Conservation (phyloP, 306 rosid species). For the Delonix regia region DNA sequence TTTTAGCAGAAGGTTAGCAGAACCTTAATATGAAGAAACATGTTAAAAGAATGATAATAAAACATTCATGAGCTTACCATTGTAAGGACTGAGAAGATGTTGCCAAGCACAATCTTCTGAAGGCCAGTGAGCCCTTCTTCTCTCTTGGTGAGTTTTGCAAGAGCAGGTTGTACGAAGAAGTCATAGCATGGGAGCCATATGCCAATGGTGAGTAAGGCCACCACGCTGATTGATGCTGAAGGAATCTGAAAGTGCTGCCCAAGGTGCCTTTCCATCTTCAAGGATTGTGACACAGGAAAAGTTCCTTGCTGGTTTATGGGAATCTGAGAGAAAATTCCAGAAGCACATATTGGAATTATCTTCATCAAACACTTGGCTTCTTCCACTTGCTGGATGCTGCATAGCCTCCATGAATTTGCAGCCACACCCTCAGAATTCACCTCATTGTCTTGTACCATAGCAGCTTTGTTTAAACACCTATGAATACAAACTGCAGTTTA, state of each 20-base stretch:
- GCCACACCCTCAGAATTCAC: conserved; percentile 34
- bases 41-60: too few species aligned
- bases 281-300: conserved; percentile 60
- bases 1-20: too few species aligned
- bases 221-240: conserved; percentile 56
- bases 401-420: conserved; percentile 43
- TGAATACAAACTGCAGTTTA: background rate
- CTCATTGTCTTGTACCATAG: conserved; percentile 44
- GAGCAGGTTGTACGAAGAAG: conserved; percentile 48
- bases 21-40: too few species aligned
- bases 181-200: conserved; percentile 64
- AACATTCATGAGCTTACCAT: conserved; percentile 47
- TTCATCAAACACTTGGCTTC: conserved; percentile 41
- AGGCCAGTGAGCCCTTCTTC: conserved; percentile 60
- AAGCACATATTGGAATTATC: conserved; percentile 48
- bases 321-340: conserved; percentile 4
- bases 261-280: conserved; percentile 66
- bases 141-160: conserved; percentile 47
- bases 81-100: conserved; percentile 48
- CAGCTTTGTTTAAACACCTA: conserved; percentile 58
- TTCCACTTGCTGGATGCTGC: conserved; percentile 58
- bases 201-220: conserved; percentile 48
- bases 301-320: conserved; percentile 57
- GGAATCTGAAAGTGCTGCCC: conserved; percentile 71
- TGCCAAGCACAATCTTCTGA: conserved; percentile 62